Conservation (phyloP, 371 early-diverging fungal species). For the Funneliformis caledonium region DNA sequence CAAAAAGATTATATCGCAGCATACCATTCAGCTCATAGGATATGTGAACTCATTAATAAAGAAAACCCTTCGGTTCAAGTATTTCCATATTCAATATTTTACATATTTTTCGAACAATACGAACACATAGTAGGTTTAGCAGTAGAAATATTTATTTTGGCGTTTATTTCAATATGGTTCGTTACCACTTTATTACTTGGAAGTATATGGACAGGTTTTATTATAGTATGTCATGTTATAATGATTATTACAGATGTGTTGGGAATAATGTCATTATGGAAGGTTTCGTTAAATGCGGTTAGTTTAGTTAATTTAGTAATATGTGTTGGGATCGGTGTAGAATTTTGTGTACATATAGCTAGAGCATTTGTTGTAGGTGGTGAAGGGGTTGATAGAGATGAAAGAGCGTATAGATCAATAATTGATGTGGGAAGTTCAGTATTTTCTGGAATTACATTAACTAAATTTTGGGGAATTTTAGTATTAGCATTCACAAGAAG, state of each 20-base stretch:
- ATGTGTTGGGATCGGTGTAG: constrained; percentile 79
- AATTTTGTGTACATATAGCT: constrained; percentile 77
- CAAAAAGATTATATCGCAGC: constrained; percentile 74
- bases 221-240: constrained; percentile 63
- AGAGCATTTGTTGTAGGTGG: constrained; percentile 65
- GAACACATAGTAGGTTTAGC: constrained; percentile 64
- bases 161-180: constrained; percentile 63
- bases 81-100: constrained; percentile 76
- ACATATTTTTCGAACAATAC: constrained; percentile 82
- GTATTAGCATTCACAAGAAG: constrained; percentile 75
- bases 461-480: constrained; percentile 76
- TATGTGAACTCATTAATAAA: constrained; percentile 58
- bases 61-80: constrained; percentile 56
- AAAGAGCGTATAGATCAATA: constrained; percentile 54
- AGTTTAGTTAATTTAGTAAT: constrained; percentile 78
- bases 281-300: constrained; percentile 71
- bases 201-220: constrained; percentile 58
- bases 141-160: constrained; percentile 57
- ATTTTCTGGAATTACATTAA: constrained; percentile 75
- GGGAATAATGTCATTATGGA: constrained; percentile 72
- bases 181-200: constrained; percentile 65
- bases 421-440: constrained; percentile 76
- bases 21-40: constrained; percentile 65
- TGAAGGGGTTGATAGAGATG: constrained; percentile 54
- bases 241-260: constrained; percentile 71